Evolutionary conservation across 345 rosid species (phyloP).

Genomic region (Syzygium aqueum): DNA sequence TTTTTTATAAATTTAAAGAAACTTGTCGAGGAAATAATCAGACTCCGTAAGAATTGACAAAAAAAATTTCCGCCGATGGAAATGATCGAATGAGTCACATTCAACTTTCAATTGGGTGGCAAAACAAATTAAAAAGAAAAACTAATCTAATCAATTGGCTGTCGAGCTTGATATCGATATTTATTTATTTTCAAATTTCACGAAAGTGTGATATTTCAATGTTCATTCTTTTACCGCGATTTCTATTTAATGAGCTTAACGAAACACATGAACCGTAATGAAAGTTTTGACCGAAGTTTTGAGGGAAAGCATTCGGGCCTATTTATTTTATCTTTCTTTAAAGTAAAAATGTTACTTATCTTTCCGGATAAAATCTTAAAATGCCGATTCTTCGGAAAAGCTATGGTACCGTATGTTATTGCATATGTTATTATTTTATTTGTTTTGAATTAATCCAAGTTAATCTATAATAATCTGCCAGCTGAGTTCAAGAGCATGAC

Average conservation of each 20-base stretch:
- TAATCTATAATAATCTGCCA: too few relatives aligned
- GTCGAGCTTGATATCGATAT: neutral
- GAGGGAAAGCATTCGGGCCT: too few relatives aligned
- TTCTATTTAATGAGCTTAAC: neutral
- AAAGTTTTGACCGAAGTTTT: neutral
- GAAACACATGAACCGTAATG: neutral
- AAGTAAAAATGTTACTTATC: neutral
- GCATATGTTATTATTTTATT: neutral
- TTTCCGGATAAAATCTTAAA: neutral
- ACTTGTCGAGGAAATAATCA: neutral
- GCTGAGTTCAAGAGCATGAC: neutral
- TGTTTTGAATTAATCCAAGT: neutral
- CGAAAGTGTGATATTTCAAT: neutral
- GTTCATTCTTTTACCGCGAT: neutral
- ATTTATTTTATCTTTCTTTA: neutral
- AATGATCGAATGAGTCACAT: neutral
- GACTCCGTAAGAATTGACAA: accelerated
- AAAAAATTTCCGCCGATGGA: neutral
- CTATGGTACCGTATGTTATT: accelerated
- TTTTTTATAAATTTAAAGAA: neutral
- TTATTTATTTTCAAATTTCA: neutral
- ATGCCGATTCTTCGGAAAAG: accelerated
- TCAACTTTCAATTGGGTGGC: accelerated
- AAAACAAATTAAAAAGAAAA: too few relatives aligned
- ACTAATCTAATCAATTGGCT: neutral